Evolutionary conservation across 1,139 yeast species (phyloP), one percentile per base, ranked within the genome.

Genomic region (Nakaseomyces nivariensis): DNA sequence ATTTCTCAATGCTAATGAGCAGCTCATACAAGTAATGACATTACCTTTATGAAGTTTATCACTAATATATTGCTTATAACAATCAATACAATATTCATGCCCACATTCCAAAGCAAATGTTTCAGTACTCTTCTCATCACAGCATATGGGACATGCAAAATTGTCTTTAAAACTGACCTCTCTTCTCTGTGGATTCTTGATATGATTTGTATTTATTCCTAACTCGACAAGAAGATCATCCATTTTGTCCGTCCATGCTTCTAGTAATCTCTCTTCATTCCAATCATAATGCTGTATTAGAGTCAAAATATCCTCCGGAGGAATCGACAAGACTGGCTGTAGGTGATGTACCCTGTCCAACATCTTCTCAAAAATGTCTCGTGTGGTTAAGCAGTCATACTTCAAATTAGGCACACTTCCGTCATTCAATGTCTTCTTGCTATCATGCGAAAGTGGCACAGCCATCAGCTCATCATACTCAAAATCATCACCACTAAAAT

Each of bases 211-310:
- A 38, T 46, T 54, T 5, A 83, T 57, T 1, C 92, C 90, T 36
- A 81, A 76, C 11, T 67, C 67, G 4, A 62, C 58, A 37, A 76
- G 63, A 2, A 82, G 71, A 13, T 67, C 63, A 4, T 67, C 70
- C 48, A 76, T 71, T 52, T 79, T 70, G 46, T 77, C 83, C 60
- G 84, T 80, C 67, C 76, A 86, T 44, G 74, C 75, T 53, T 87
- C 90, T 49, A 86, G 71, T 41, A 87, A 73, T 48, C 77, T 77
- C 52, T 86, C 94, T 44, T 77, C 76, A 62, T 83, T 87, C 96
- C 96, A 88, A 47, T 76, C 74, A 63, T 73, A 82, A 50, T 71
- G 66, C 48, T 83, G 80, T 42, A 87, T 70, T 62, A 89, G 67
- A 3, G 80, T 66, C 26, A 79, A 50, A 25, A 64, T 60, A 50